Evolutionary conservation across 139 green algal genomes (phyloP).

Genomic region (Volvox reticuliferus): DNA sequence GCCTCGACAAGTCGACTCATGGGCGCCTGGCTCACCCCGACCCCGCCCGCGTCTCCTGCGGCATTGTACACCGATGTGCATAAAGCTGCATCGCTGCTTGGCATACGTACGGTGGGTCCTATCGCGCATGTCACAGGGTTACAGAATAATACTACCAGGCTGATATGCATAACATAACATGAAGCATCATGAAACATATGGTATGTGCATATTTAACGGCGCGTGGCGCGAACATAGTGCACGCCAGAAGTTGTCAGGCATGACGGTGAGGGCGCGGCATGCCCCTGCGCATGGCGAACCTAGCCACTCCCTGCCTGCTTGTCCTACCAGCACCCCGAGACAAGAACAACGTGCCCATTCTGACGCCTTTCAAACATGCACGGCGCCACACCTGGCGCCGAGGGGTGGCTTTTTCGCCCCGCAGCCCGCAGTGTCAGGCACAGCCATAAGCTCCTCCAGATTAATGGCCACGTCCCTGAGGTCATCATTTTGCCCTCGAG

Average conservation of each 20-base stretch:
- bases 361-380: neutral
- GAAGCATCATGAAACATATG: too few species aligned
- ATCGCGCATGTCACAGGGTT: neutral
- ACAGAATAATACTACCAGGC: neutral
- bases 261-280: too few species aligned
- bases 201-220: too few species aligned
- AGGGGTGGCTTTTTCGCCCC: neutral
- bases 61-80: neutral
- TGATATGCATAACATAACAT: neutral
- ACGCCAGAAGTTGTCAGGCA: too few species aligned
- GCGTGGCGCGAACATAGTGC: too few species aligned
- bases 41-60: neutral
- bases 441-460: conserved; percentile 16
- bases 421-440: neutral
- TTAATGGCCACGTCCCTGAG: neutral
- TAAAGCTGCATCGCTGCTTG: neutral
- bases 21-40: neutral
- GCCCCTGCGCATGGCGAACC: neutral
- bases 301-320: neutral
- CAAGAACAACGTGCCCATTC: neutral
- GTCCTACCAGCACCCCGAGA: neutral
- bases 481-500: neutral
- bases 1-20: neutral
- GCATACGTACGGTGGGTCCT: neutral
- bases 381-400: neutral